A percentile compares a stretch with the other conserved stretches of the same genome.
Conservation (phyloP, 1,284 basidiomycete genomes). For the Puccinia horiana region DNA sequence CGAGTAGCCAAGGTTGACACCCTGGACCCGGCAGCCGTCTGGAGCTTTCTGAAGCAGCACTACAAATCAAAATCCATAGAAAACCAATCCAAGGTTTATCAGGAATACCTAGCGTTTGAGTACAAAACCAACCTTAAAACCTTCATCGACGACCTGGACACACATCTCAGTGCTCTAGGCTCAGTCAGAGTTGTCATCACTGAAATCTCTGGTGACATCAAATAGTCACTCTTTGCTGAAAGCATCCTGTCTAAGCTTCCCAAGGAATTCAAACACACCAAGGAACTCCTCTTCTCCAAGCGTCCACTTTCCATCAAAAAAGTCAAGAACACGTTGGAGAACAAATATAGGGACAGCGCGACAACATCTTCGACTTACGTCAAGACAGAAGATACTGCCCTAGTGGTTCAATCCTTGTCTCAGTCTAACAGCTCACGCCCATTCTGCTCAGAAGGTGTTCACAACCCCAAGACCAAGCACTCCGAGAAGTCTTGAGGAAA, state of each 20-base stretch:
- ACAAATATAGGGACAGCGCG: background rate
- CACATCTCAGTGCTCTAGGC: background rate
- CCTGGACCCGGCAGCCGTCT: background rate
- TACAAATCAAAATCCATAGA: background rate
- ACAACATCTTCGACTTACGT: background rate
- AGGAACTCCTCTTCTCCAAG: background rate
- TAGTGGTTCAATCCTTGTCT: background rate
- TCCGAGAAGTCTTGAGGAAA: background rate
- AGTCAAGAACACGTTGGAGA: background rate
- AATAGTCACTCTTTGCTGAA: background rate
- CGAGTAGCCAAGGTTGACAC: too few relatives aligned
- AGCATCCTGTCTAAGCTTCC: background rate
- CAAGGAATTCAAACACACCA: background rate
- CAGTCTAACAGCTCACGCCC: background rate
- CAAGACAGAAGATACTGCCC: background rate
- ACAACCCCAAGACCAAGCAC: background rate
- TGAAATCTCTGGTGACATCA: background rate
- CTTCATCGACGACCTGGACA: background rate
- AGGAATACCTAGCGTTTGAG: background rate
- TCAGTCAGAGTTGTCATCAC: background rate
- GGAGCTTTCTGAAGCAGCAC: background rate
- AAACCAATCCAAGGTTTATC: constrained; percentile 8
- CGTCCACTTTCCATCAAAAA: background rate
- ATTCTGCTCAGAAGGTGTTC: background rate
- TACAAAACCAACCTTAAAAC: background rate